Evolutionary conservation across 768 basidiomycete genomes (phyloP).

Genomic region (Tremella fuciformis): DNA sequence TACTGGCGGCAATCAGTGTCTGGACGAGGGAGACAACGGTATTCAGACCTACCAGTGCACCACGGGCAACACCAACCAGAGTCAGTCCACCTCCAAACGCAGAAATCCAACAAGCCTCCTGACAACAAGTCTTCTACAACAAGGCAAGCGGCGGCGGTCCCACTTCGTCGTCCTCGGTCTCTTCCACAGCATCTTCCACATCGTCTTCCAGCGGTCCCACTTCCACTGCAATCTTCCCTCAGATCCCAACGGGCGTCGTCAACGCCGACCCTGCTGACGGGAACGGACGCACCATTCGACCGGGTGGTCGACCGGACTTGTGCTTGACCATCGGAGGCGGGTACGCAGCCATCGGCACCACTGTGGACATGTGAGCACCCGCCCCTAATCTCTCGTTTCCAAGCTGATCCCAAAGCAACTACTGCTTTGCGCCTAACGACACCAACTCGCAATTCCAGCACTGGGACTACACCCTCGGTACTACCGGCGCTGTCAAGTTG

Average conservation of each 20-base stretch:
- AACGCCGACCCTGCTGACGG: slow-evolving; percentile 11
- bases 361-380: slow-evolving; percentile 18
- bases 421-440: slow-evolving; percentile 9
- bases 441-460: background rate
- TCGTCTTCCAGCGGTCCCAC: slow-evolving; percentile 9
- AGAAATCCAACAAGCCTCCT: background rate
- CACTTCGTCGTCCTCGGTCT: background rate
- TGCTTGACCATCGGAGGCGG: slow-evolving; percentile 22
- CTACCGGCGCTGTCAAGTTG: slow-evolving; percentile 4
- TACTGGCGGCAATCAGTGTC: slow-evolving; percentile 48
- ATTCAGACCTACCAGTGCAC: slow-evolving; percentile 47
- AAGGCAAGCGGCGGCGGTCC: background rate
- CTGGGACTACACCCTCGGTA: slow-evolving; percentile 5
- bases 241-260: slow-evolving; percentile 3
- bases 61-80: slow-evolving; percentile 45
- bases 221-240: slow-evolving; percentile 3
- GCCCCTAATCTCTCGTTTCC: background rate
- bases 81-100: slow-evolving; percentile 8
- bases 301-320: slow-evolving; percentile 18
- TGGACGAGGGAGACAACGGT: slow-evolving; percentile 36
- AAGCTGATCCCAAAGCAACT: background rate
- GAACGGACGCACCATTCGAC: slow-evolving; percentile 15
- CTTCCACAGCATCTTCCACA: slow-evolving; percentile 3
- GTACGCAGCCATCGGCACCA: slow-evolving; percentile 16
- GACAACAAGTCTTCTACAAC: slow-evolving; percentile 4